Evolutionary conservation across 768 basidiomycete genomes (phyloP).

Genomic region (Stropharia rugosoannulata): DNA sequence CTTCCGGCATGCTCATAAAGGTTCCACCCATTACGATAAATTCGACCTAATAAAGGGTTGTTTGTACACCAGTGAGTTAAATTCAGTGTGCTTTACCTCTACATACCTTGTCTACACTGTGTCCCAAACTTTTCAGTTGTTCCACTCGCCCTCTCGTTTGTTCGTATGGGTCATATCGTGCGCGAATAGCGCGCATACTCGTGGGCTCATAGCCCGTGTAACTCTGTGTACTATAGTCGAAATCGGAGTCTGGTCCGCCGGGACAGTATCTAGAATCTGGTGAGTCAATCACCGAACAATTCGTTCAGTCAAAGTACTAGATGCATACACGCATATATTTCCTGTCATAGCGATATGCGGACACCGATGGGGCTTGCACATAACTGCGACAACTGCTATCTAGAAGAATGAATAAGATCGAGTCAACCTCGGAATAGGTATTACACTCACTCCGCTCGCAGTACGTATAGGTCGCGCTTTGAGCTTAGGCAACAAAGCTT

Average conservation of each 20-base stretch:
- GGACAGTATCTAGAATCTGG: conserved; percentile 78
- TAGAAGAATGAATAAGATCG: conserved; percentile 26
- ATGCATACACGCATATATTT: conserved; percentile 93
- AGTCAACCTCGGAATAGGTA: not conserved
- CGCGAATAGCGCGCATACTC: conserved; percentile 98
- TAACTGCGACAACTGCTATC: conserved; percentile 99
- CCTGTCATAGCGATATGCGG: conserved; percentile 99
- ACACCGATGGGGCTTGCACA: conserved; percentile 99
- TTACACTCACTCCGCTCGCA: conserved; percentile 81
- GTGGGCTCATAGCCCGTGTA: conserved; percentile 97
- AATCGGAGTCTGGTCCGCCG: conserved; percentile 98
- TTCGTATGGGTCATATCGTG: conserved; percentile 93
- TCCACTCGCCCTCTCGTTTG: conserved; percentile 95
- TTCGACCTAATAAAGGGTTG: conserved; percentile 54
- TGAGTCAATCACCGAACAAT: not conserved
- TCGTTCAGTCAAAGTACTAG: not conserved
- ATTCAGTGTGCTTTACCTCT: not conserved
- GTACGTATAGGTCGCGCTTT: conserved; percentile 94
- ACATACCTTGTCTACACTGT: conserved; percentile 92
- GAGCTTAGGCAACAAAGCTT: conserved; percentile 83
- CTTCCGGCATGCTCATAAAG: conserved; percentile 99
- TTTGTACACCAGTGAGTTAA: not conserved
- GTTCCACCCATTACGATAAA: conserved; percentile 98
- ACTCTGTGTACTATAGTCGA: conserved; percentile 98
- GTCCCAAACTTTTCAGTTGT: conserved; percentile 93